These are phyloP conservation scores for Alternaria conjuncta DNA, from an alignment of 2,329 filamentous ascomycete species.

Conservation along the genomic window DNA sequence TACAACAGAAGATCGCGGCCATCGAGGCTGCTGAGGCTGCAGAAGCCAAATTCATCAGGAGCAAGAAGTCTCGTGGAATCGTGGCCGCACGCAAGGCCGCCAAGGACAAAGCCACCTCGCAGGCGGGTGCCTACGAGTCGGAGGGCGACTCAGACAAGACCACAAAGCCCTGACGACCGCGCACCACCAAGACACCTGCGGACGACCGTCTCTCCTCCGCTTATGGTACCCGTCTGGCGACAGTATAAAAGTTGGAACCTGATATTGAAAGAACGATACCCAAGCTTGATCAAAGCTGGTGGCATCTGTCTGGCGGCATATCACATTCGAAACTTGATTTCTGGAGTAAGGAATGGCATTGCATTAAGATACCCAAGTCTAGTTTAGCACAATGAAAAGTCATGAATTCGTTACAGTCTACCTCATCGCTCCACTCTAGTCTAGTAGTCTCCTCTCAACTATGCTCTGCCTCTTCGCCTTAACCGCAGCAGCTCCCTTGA, in stretches of 20 bases:
- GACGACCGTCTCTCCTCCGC: background rate
- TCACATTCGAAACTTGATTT: background rate
- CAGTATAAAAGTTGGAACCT: background rate
- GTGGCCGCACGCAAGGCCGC: conserved; percentile 6
- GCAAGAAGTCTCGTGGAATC: conserved; percentile 17
- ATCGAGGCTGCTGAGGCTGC: background rate
- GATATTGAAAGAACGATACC: background rate
- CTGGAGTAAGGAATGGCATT: background rate
- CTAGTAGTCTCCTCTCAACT: background rate
- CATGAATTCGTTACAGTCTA: conserved; percentile 14
- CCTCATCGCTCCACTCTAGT: background rate
- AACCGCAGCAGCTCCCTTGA: conserved; percentile 20
- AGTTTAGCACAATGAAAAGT: background rate
- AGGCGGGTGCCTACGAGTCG: background rate
- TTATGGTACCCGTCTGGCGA: background rate
- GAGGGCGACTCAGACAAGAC: background rate
- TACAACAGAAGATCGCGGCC: background rate
- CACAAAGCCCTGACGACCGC: background rate
- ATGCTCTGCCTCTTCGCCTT: conserved; percentile 9
- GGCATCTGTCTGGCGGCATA: background rate
- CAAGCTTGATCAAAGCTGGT: background rate
- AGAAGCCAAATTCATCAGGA: conserved; percentile 8
- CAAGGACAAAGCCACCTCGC: conserved; percentile 1
- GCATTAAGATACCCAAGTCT: background rate
- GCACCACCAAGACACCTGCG: background rate